Evolutionary conservation across 805 yeast species (phyloP).

Genomic region (Kuraishia borneana): DNA sequence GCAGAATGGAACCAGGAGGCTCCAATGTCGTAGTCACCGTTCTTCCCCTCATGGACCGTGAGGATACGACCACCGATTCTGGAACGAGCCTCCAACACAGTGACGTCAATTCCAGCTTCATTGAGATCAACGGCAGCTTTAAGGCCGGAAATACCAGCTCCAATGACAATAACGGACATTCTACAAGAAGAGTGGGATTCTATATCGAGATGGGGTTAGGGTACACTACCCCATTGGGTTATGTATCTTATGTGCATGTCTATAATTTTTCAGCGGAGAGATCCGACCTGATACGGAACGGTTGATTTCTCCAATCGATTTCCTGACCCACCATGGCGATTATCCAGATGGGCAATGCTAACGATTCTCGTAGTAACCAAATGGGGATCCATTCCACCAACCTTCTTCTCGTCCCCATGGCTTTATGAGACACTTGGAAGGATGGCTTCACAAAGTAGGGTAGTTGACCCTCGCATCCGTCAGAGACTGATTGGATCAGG

Average conservation of each 20-base stretch:
- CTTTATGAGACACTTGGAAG: slow-evolving; percentile 2
- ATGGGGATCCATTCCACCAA: slow-evolving; percentile 22
- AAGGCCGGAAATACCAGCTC: slow-evolving; percentile 45
- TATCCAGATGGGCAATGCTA: slow-evolving; percentile 81
- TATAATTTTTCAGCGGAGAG: slow-evolving; percentile 48
- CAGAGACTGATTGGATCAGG: slow-evolving; percentile 20
- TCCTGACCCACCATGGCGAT: slow-evolving; percentile 68
- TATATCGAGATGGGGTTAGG: no score
- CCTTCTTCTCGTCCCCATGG: neutral
- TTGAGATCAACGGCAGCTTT: slow-evolving; percentile 33
- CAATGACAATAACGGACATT: slow-evolving; percentile 28
- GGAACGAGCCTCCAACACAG: slow-evolving; percentile 36
- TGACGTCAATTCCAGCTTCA: slow-evolving; percentile 22
- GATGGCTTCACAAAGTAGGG: slow-evolving; percentile 10
- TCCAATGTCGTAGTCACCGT: slow-evolving; percentile 57
- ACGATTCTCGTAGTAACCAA: slow-evolving; percentile 61
- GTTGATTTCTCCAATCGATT: slow-evolving; percentile 71
- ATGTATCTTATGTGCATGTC: neutral
- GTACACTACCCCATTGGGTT: neutral
- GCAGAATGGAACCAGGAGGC: slow-evolving; percentile 92
- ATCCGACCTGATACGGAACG: slow-evolving; percentile 63
- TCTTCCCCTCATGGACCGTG: slow-evolving; percentile 27
- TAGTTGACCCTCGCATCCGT: slow-evolving; percentile 1
- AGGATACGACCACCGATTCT: slow-evolving; percentile 62
- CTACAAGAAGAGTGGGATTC: no score